Evolutionary conservation across 352 stramenopile species (phyloP).

Genomic region (Phytophthora tentaculata): DNA sequence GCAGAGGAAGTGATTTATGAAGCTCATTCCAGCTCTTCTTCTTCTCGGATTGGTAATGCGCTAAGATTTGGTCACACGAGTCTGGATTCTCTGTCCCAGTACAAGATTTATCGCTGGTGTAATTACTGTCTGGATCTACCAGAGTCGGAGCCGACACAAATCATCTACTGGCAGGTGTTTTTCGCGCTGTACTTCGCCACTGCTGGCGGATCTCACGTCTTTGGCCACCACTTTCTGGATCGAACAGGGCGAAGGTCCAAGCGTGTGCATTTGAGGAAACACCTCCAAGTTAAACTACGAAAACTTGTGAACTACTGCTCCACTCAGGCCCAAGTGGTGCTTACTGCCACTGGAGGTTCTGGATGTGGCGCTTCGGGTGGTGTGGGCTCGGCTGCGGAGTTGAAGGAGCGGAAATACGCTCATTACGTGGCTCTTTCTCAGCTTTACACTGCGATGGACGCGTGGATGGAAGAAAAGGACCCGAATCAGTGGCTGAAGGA

Average conservation of each 20-base stretch:
- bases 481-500: constrained; percentile 83
- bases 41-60: constrained; percentile 20
- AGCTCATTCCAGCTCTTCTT: not conserved
- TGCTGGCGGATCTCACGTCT: constrained; percentile 51
- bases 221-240: constrained; percentile 72
- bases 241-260: constrained; percentile 43
- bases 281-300: constrained; percentile 62
- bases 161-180: constrained; percentile 78
- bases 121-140: constrained; percentile 68
- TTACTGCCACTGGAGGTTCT: constrained; percentile 43
- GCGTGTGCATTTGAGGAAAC: constrained; percentile 52
- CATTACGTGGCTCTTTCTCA: constrained; percentile 66
- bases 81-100: constrained; percentile 66
- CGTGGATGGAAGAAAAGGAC: constrained; percentile 84
- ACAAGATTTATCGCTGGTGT: constrained; percentile 74
- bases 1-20: constrained; percentile 30
- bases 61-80: constrained; percentile 54
- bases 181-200: constrained; percentile 79
- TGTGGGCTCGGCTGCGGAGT: constrained; percentile 20
- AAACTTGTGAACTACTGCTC: constrained; percentile 69
- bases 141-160: constrained; percentile 52
- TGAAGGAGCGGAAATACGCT: constrained; percentile 60
- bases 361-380: constrained; percentile 7
- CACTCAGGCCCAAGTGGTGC: constrained; percentile 63
- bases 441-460: constrained; percentile 85